Conservation (phyloP, 352 stramenopile species). For the Phytophthora tentaculata region DNA sequence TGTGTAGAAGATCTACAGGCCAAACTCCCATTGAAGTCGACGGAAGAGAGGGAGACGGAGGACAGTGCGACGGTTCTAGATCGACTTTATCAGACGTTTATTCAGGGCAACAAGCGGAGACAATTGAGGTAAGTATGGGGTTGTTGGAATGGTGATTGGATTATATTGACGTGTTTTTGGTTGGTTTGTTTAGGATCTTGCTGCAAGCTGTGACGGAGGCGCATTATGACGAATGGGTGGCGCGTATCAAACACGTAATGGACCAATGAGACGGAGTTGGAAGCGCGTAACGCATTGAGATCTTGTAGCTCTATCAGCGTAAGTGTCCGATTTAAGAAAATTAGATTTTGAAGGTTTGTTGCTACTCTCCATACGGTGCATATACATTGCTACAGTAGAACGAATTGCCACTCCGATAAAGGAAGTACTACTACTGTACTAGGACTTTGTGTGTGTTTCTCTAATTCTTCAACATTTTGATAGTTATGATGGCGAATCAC, state of each 20-base stretch:
- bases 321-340: no score
- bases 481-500: no score
- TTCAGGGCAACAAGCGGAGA: constrained; percentile 48
- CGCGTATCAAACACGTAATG: constrained; percentile 51
- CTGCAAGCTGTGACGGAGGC: constrained; percentile 65
- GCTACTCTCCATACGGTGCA: no score
- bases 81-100: constrained; percentile 48
- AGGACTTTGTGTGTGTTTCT: no score
- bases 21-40: constrained; percentile 48
- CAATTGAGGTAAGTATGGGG: constrained; percentile 52
- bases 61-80: constrained; percentile 34
- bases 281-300: not conserved
- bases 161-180: not conserved
- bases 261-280: constrained; percentile 16
- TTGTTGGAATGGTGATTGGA: no score
- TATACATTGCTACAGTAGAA: no score
- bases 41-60: constrained; percentile 26
- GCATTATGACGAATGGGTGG: constrained; percentile 53
- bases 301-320: no score
- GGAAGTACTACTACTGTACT: no score
- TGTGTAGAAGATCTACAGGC: constrained; percentile 70
- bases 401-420: no score
- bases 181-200: constrained; percentile 43
- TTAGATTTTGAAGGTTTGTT: no score
- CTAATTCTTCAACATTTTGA: no score